Percentiles rank a stretch among this genome's conserved stretches.
Evolutionary conservation across 495 filamentous ascomycete genomes (phyloP).

Genomic region (Aspergillus panamensis): DNA sequence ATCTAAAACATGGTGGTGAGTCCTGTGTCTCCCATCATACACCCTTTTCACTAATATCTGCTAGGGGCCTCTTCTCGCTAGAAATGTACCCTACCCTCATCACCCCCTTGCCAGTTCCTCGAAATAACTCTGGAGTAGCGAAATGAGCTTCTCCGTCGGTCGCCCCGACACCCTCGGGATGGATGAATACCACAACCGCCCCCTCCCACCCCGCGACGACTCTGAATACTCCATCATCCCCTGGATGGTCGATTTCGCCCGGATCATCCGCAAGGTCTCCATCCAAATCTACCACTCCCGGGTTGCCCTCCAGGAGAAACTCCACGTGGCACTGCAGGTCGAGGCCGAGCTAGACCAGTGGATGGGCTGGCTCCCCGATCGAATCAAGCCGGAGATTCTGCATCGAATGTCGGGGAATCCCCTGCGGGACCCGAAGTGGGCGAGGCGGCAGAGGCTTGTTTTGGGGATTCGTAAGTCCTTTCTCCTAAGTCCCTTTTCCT

Average conservation of each 20-base stretch:
- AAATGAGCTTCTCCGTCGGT: slow-evolving; percentile 43
- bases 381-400: slow-evolving; percentile 34
- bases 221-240: slow-evolving; percentile 42
- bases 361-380: slow-evolving; percentile 34
- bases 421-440: slow-evolving; percentile 41
- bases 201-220: slow-evolving; percentile 36
- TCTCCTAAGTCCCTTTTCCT: not conserved
- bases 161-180: slow-evolving; percentile 43
- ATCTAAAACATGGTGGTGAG: slow-evolving; percentile 45
- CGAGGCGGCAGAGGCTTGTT: slow-evolving; percentile 35
- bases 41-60: not conserved
- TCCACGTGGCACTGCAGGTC: slow-evolving; percentile 36
- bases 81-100: slow-evolving; percentile 31
- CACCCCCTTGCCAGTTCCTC: not conserved
- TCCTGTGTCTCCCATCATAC: slow-evolving; percentile 7
- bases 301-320: slow-evolving; percentile 38
- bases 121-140: slow-evolving; percentile 19
- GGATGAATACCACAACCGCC: slow-evolving; percentile 44
- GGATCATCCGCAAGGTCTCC: slow-evolving; percentile 39
- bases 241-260: slow-evolving; percentile 43
- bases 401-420: slow-evolving; percentile 24
- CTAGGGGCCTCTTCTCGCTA: slow-evolving; percentile 40
- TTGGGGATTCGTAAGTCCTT: slow-evolving; percentile 34
- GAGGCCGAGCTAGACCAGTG: slow-evolving; percentile 38
- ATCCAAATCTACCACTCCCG: slow-evolving; percentile 43